phyloP scores from a whole-genome alignment of 2,329 filamentous ascomycete species.

The Byssoonygena ceratinophila region DNA sequence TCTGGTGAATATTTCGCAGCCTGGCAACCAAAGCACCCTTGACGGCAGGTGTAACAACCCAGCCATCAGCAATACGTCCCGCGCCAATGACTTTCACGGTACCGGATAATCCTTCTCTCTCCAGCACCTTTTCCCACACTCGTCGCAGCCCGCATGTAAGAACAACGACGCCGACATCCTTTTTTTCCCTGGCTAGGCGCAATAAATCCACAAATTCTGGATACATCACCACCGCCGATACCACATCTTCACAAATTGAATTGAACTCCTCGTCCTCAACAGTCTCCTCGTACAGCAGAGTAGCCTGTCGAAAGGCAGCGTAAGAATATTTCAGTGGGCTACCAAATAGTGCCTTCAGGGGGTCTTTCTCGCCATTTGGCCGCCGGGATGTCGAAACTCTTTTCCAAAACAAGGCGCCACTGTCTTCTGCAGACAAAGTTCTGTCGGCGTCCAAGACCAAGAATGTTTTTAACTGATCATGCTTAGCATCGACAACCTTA shows the following conservation, averaged over 20 bases:
- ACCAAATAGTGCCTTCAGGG: constrained; percentile 40
- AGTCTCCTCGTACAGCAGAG: constrained; percentile 44
- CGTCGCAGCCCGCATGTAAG: constrained; percentile 45
- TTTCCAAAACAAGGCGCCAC: constrained; percentile 44
- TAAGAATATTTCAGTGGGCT: constrained; percentile 43
- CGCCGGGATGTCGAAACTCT: constrained; percentile 9
- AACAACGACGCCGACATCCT: constrained; percentile 40
- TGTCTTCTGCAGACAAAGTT: constrained; percentile 45
- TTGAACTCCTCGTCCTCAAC: constrained; percentile 35
- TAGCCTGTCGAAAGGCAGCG: constrained; percentile 45
- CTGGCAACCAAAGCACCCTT: constrained; percentile 42
- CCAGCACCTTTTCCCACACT: constrained; percentile 48
- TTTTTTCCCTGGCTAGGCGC: constrained; percentile 20
- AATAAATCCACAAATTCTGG: constrained; percentile 42
- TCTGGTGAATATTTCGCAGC: constrained; percentile 27
- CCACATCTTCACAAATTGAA: constrained; percentile 37
- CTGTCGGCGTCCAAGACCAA: constrained; percentile 51
- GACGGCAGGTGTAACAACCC: constrained; percentile 42
- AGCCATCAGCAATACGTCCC: constrained; percentile 38
- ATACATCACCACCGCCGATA: constrained; percentile 35
- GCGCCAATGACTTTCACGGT: constrained; percentile 45
- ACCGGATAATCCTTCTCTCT: constrained; percentile 32
- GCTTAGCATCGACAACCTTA: constrained; percentile 20
- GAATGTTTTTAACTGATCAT: constrained; percentile 32
- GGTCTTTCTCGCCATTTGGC: constrained; percentile 7